Percentiles rank a stretch among this genome's conserved stretches.
These are phyloP conservation scores for Cylindricascospora bacillispora DNA, from an alignment of 1,139 yeast species.

Conservation along the genomic window DNA sequence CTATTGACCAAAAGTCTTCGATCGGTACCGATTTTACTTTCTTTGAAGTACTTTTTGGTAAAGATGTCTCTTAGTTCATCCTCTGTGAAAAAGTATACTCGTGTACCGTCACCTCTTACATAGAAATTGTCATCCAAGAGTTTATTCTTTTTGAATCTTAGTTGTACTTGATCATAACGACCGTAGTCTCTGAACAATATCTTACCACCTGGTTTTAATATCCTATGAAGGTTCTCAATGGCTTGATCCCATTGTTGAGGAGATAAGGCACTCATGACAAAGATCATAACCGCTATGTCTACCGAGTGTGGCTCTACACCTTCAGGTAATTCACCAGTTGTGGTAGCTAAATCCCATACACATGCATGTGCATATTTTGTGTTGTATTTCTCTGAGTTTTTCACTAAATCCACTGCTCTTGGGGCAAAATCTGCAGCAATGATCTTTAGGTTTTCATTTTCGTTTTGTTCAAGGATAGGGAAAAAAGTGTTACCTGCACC, in stretches of 20 bases:
- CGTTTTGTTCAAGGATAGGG: slow-evolving; percentile 72
- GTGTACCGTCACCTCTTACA: slow-evolving; percentile 94
- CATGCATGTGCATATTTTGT: slow-evolving; percentile 63
- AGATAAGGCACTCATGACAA: slow-evolving; percentile 82
- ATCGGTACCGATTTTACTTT: slow-evolving; percentile 75
- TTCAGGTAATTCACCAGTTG: slow-evolving; percentile 64
- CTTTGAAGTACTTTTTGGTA: slow-evolving; percentile 46
- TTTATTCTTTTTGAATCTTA: slow-evolving; percentile 82
- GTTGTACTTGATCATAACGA: slow-evolving; percentile 89
- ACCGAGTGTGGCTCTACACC: slow-evolving; percentile 71
- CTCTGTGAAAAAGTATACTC: slow-evolving; percentile 93
- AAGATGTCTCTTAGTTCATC: slow-evolving; percentile 75
- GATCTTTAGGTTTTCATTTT: slow-evolving; percentile 61
- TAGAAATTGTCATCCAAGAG: slow-evolving; percentile 84
- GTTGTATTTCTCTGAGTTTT: slow-evolving; percentile 46
- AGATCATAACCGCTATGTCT: slow-evolving; percentile 85
- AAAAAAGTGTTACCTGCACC: slow-evolving; percentile 97
- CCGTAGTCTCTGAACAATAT: slow-evolving; percentile 91
- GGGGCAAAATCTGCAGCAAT: slow-evolving; percentile 86
- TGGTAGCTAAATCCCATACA: slow-evolving; percentile 92
- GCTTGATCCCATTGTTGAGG: slow-evolving; percentile 90
- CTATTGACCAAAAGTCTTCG: slow-evolving; percentile 83
- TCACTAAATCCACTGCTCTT: slow-evolving; percentile 80
- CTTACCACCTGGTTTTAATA: slow-evolving; percentile 86
- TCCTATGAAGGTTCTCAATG: slow-evolving; percentile 48